Evolutionary conservation across 164 flowering plant genomes (phyloP), one percentile per base, ranked within the genome.

Genomic region (Santalum album): DNA sequence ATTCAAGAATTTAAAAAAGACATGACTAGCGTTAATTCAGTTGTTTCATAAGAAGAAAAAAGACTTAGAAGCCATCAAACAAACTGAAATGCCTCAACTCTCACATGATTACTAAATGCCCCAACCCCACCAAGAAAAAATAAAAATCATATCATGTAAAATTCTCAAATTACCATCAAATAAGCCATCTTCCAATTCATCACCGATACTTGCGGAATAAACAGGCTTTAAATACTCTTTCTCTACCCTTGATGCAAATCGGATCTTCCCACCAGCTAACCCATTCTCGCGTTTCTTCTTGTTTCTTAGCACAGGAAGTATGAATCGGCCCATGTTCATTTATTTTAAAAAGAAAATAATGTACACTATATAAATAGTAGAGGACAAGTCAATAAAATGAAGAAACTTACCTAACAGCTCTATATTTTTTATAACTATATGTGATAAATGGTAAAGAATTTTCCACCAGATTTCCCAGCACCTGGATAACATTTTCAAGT

Each of bases 131-230:
- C 34, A 3, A 3, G n/a, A n/a, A n/a, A n/a, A n/a, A n/a, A n/a
- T n/a, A n/a, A n/a, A n/a, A n/a, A n/a, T 29, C 34, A 29, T 29
- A 9, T 29, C 42, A 38, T 15, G 42, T 49, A 21, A 9, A 46
- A n/a, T n/a, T 38, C 29, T 38, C 12, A 25, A 12, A 45, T 72
- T 85, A 92, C 98, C 96, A 71, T 92, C 95, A 75, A 88, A 88
- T n/a, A 92, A 74, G 27, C 98, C 98, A 72, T 92, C 98, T 72
- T 88, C 98, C 26, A 92, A 72, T 59, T 86, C 98, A 43, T 72
- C 81, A 6, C 89, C 87, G 29, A 83, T 78, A 66, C 91, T 88
- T 25, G 96, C 96, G 63, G 86, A 70, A 63, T 88, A 92, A 24
- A 75, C 56, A 55, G 96, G 87, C 68, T 86, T 92, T 51, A 86